Percentiles rank a stretch among this genome's conserved stretches.
Conservation (phyloP, 2,329 filamentous ascomycete species). For the Rhytidhysteron rufulum region DNA sequence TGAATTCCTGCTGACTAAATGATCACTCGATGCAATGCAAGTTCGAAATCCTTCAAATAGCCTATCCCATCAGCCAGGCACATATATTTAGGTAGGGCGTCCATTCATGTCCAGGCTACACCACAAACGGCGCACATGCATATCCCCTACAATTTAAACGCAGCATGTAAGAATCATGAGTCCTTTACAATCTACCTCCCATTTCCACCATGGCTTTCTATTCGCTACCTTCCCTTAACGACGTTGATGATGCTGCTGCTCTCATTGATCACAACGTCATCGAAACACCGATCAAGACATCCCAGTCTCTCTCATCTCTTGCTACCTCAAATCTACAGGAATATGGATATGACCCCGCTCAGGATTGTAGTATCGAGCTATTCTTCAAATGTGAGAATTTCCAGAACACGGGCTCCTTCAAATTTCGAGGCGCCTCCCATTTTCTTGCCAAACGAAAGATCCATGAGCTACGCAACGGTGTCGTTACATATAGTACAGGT, state of each 20-base stretch:
- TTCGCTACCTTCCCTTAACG: not conserved
- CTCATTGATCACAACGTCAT: not conserved
- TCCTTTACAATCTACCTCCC: too few relatives aligned
- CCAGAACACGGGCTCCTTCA: slow-evolving; percentile 11
- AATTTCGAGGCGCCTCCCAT: slow-evolving; percentile 10
- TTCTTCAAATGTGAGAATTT: slow-evolving; percentile 13
- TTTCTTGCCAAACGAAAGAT: slow-evolving; percentile 5
- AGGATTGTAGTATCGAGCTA: too few relatives aligned
- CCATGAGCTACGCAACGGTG: slow-evolving; percentile 5
- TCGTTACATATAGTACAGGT: slow-evolving; percentile 11
- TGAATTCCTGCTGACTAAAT: too few relatives aligned
- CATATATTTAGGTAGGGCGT: too few relatives aligned
- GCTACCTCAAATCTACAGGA: not conserved
- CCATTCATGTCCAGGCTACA: too few relatives aligned
- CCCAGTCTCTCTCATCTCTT: not conserved
- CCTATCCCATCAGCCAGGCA: too few relatives aligned
- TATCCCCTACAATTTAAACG: too few relatives aligned
- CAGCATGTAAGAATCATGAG: too few relatives aligned
- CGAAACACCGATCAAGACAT: not conserved
- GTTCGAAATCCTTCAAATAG: too few relatives aligned
- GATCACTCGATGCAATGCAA: too few relatives aligned
- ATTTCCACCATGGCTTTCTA: not conserved
- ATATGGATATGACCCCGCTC: too few relatives aligned
- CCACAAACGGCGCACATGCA: too few relatives aligned
- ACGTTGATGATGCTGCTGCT: not conserved